Base-by-base conservation (phyloP, 139 green algal species). In the Chlorella sorokiniana region DNA sequence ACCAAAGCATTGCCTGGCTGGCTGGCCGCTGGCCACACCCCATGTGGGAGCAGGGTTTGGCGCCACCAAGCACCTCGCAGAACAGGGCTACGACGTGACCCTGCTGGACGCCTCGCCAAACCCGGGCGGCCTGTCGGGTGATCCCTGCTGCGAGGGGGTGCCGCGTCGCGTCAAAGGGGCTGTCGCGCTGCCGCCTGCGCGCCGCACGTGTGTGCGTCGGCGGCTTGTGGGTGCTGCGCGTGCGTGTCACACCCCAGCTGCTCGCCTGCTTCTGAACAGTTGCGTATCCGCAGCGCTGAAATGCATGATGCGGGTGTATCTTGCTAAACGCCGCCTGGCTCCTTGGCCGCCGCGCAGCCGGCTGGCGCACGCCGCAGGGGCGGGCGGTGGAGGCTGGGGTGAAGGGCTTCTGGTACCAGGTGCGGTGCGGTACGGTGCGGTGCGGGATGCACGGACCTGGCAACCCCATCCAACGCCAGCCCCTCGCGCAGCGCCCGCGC, bases 371-470 rank as follows among this genome's bases (percentile, higher is more conserved):
- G 10, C 40, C 69, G 1, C 78, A 90, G 59, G 93, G 94, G 0
- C 81, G 91, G 25, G 73, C 88, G 27, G 91, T 98, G n/a, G 95
- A 98, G 81, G 93, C 93, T n/a, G 95, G 95, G 16, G 93, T 95
- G 84, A 97, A 98, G 69, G 93, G 92, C 42, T 96, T 96, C 59
- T 96, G 92, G 92, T 76, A 68, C 22, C 31, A 81, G 25, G 70
- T 68, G 38, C 8, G 31, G 20, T 23, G 18, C 3, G 9, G 62
- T 10, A 45, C 16, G 23, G 29, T 11, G 63, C 33, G 5, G n/a
- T 4, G 18, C 5, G 22, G n/a, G n/a, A n/a, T n/a, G n/a, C n/a
- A n/a, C n/a, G n/a, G n/a, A n/a, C n/a, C n/a, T n/a, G n/a, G n/a
- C n/a, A n/a, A n/a, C n/a, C n/a, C n/a, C n/a, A n/a, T n/a, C n/a